phyloP scores from a whole-genome alignment of 306 rosid genomes.

The Inga oerstediana region DNA sequence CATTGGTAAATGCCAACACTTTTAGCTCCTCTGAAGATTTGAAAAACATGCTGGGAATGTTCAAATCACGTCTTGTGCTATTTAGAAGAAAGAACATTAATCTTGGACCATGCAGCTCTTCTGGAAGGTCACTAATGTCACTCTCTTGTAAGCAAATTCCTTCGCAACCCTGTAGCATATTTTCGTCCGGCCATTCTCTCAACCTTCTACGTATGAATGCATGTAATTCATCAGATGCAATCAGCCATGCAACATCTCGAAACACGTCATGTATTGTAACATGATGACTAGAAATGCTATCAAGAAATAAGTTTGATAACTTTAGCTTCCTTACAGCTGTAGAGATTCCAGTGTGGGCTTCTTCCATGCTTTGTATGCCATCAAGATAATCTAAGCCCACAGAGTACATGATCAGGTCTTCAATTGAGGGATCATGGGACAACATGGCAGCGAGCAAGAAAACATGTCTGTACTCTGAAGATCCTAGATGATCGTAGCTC shows the following conservation, averaged over 20 bases:
- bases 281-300: not conserved
- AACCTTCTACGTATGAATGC: not conserved
- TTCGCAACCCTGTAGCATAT: not conserved
- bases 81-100: not conserved
- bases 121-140: not conserved
- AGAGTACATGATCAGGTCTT: not conserved
- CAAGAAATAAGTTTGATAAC: not conserved
- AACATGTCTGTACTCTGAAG: not conserved
- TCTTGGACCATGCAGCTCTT: not conserved
- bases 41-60: not conserved
- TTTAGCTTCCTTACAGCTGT: not conserved
- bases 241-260: not conserved
- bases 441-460: not conserved
- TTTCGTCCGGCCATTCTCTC: not conserved
- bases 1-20: not conserved
- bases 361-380: not conserved
- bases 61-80: not conserved
- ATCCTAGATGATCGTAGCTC: not conserved
- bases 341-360: rapidly evolving
- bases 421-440: not conserved
- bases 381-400: not conserved
- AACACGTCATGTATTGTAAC: not conserved
- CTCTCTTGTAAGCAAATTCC: not conserved
- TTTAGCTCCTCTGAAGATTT: not conserved
- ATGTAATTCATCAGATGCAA: not conserved